A percentile compares a stretch with the other conserved stretches of the same genome.
These are phyloP conservation scores for Blastomyces percursus DNA, from an alignment of 2,329 filamentous ascomycete species.

Conservation along the genomic window DNA sequence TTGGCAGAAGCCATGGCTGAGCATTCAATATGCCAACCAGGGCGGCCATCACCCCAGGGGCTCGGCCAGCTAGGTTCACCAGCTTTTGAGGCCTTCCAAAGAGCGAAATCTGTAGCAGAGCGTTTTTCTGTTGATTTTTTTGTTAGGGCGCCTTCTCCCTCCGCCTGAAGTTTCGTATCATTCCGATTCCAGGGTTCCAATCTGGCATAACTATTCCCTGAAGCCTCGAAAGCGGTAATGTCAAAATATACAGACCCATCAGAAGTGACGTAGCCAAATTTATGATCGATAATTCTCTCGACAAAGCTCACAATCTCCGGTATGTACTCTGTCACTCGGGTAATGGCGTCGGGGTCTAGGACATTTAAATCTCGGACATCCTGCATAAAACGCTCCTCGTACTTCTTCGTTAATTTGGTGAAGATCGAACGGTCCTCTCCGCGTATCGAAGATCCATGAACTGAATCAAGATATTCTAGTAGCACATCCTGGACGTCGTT, in stretches of 20 bases:
- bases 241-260: slow-evolving; percentile 94
- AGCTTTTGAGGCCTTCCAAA: slow-evolving; percentile 88
- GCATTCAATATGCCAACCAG: slow-evolving; percentile 97
- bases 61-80: slow-evolving; percentile 87
- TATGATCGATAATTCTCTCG: slow-evolving; percentile 68
- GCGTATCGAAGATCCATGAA: slow-evolving; percentile 47
- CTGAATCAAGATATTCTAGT: slow-evolving; percentile 66
- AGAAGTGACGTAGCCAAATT: slow-evolving; percentile 63
- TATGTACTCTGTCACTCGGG: slow-evolving; percentile 85
- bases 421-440: slow-evolving; percentile 64
- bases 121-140: slow-evolving; percentile 56
- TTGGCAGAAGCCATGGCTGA: slow-evolving; percentile 87
- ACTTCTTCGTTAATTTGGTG: slow-evolving; percentile 72
- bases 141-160: slow-evolving; percentile 74
- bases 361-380: slow-evolving; percentile 86
- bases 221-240: slow-evolving; percentile 71
- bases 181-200: slow-evolving; percentile 76
- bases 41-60: slow-evolving; percentile 75
- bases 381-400: slow-evolving; percentile 76
- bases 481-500: slow-evolving; percentile 56
- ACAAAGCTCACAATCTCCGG: slow-evolving; percentile 80
- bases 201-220: slow-evolving; percentile 74
- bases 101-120: slow-evolving; percentile 70
- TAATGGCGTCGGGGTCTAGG: slow-evolving; percentile 67
- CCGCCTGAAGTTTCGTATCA: slow-evolving; percentile 70